These are phyloP conservation scores for Seminavis robusta DNA, from an alignment of 108 stramenopile genomes.

Conservation along the genomic window DNA sequence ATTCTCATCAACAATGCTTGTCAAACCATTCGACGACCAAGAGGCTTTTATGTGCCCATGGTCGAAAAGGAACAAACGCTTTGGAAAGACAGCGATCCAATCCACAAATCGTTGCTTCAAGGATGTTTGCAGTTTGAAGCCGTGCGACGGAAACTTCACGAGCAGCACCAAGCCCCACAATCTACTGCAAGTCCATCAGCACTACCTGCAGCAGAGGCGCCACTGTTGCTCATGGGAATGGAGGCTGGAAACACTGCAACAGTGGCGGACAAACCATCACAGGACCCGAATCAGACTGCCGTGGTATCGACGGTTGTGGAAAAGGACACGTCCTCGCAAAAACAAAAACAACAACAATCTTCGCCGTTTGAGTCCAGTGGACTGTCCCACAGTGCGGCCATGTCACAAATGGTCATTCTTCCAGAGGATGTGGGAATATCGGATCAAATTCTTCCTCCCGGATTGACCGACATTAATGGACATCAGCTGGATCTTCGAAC, in stretches of 20 bases:
- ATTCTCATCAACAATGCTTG: conserved; percentile 92
- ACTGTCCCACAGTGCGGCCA: conserved; percentile 75
- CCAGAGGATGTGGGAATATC: conserved; percentile 86
- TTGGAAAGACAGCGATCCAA: conserved; percentile 54
- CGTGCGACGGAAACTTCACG: conserved; percentile 47
- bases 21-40: conserved; percentile 87
- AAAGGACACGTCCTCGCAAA: background rate
- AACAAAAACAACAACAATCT: conserved; percentile 1
- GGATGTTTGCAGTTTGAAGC: conserved; percentile 73
- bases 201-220: background rate
- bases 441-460: conserved; percentile 60
- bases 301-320: background rate
- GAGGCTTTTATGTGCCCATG: conserved; percentile 73
- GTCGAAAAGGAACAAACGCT: conserved; percentile 63
- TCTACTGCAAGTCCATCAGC: background rate
- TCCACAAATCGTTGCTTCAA: conserved; percentile 48
- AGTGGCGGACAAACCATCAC: background rate
- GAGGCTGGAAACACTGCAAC: background rate
- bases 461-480: conserved; percentile 83
- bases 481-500: conserved; percentile 85
- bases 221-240: background rate
- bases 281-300: background rate
- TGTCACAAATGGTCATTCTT: conserved; percentile 76
- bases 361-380: conserved; percentile 72
- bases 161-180: background rate